These are phyloP conservation scores for Curvularia lunata DNA, from an alignment of 2,329 filamentous ascomycete genomes.

Conservation along the genomic window DNA sequence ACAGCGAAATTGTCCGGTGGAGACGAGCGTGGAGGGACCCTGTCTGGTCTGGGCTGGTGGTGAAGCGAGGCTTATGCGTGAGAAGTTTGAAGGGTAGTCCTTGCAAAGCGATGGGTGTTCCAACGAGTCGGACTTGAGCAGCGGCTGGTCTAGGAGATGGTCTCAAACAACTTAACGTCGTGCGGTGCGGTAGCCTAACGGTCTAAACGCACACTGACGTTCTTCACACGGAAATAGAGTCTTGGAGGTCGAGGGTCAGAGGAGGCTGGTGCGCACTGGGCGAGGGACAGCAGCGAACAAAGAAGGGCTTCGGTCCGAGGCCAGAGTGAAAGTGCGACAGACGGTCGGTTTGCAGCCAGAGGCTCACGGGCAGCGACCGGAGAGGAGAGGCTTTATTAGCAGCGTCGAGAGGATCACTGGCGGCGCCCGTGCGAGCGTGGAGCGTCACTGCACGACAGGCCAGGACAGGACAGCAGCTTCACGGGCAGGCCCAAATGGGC, in stretches of 20 bases:
- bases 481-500: constrained; percentile 30
- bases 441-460: constrained; percentile 25
- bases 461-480: constrained; percentile 25
- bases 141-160: constrained; percentile 37
- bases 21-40: constrained; percentile 46
- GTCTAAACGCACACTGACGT: constrained; percentile 40
- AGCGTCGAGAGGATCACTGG: constrained; percentile 23
- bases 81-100: constrained; percentile 44
- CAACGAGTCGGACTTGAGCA: constrained; percentile 36
- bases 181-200: constrained; percentile 41
- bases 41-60: constrained; percentile 32
- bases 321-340: constrained; percentile 45
- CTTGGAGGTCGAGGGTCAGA: constrained; percentile 3
- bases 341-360: constrained; percentile 40
- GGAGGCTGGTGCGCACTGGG: constrained; percentile 34
- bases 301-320: constrained; percentile 48
- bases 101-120: constrained; percentile 42
- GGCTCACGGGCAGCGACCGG: constrained; percentile 27
- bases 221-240: constrained; percentile 32
- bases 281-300: constrained; percentile 36
- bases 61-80: constrained; percentile 40
- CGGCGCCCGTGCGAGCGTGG: constrained; percentile 26
- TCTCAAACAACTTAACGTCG: constrained; percentile 46
- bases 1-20: constrained; percentile 40
- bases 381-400: constrained; percentile 24